Percentiles rank a stretch among this genome's conserved stretches.
These are phyloP conservation scores for Cantharellus cinnabarinus DNA, from an alignment of 768 basidiomycete species.

Conservation along the genomic window DNA sequence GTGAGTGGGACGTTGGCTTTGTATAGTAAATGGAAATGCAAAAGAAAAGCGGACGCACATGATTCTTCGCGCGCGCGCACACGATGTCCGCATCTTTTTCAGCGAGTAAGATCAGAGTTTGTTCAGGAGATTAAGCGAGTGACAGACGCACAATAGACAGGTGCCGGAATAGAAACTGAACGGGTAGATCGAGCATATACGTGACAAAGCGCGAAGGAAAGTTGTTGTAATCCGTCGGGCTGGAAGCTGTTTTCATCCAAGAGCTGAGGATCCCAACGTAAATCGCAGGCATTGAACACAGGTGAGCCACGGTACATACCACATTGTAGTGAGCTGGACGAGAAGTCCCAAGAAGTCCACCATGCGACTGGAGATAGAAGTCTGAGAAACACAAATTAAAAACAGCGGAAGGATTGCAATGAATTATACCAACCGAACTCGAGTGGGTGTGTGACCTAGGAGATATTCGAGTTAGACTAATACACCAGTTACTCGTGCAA, in stretches of 20 bases:
- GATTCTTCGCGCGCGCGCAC: slow-evolving; percentile 8
- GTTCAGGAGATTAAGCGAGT: not conserved
- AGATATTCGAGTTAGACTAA: not conserved
- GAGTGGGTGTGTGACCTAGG: not conserved
- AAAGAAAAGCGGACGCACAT: not conserved
- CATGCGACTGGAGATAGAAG: slow-evolving; percentile 6
- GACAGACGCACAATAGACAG: slow-evolving; percentile 46
- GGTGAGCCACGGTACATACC: slow-evolving; percentile 15
- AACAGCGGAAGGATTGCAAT: not conserved
- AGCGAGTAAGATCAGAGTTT: not conserved
- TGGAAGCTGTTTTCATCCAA: slow-evolving; percentile 37
- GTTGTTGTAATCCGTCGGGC: slow-evolving; percentile 47
- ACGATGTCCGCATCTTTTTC: slow-evolving; percentile 8
- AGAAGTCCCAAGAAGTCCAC: slow-evolving; percentile 45
- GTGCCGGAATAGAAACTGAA: slow-evolving; percentile 65
- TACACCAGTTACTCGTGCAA: not conserved
- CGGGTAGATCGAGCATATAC: slow-evolving; percentile 64
- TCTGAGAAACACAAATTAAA: not conserved
- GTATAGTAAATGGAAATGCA: not conserved
- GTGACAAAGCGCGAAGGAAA: slow-evolving; percentile 60
- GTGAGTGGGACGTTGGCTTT: not conserved
- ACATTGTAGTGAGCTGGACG: slow-evolving; percentile 40
- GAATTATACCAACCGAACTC: slow-evolving; percentile 2
- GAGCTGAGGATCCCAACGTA: not conserved
- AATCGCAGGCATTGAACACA: not conserved